A percentile compares a stretch with the other conserved stretches of the same genome.
phyloP scores from a whole-genome alignment of 1,284 basidiomycete genomes.

The Phellopilus nigrolimitatus region DNA sequence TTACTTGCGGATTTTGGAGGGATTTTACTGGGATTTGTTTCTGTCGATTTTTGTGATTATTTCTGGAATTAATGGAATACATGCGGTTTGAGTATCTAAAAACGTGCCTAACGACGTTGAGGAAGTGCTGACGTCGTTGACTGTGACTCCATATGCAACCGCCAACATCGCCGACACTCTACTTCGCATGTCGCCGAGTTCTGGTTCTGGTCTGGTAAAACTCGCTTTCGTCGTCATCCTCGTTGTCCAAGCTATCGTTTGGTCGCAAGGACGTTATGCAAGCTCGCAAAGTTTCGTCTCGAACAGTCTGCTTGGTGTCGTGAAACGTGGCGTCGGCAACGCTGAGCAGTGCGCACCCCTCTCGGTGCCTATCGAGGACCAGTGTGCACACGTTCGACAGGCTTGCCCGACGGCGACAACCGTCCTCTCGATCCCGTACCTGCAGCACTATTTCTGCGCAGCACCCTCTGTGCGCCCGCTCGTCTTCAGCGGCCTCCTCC shows the following conservation, averaged over 20 bases:
- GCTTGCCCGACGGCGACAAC: conserved; percentile 54
- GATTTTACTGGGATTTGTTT: neutral
- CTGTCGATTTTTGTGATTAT: neutral
- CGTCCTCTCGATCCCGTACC: conserved; percentile 65
- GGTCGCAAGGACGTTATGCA: conserved; percentile 58
- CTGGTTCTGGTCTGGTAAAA: neutral
- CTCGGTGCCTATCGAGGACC: conserved; percentile 44
- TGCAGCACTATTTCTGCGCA: conserved; percentile 66
- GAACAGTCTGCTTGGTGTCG: conserved; percentile 7
- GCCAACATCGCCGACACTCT: neutral
- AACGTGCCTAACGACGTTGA: neutral
- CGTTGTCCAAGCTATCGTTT: conserved; percentile 52
- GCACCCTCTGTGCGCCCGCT: conserved; percentile 47
- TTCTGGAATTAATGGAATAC: neutral
- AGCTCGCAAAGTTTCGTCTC: neutral
- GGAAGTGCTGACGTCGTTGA: too few relatives aligned
- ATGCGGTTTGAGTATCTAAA: neutral
- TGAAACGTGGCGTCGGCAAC: conserved; percentile 2
- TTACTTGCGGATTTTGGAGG: neutral
- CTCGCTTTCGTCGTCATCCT: conserved; percentile 47
- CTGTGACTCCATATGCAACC: neutral
- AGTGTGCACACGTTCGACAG: conserved; percentile 58
- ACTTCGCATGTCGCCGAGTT: conserved; percentile 1
- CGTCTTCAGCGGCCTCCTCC: conserved; percentile 54
- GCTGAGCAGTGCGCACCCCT: conserved; percentile 55